phyloP scores from a whole-genome alignment of 148 eudicot species.

The Fagopyrum esculentum region DNA sequence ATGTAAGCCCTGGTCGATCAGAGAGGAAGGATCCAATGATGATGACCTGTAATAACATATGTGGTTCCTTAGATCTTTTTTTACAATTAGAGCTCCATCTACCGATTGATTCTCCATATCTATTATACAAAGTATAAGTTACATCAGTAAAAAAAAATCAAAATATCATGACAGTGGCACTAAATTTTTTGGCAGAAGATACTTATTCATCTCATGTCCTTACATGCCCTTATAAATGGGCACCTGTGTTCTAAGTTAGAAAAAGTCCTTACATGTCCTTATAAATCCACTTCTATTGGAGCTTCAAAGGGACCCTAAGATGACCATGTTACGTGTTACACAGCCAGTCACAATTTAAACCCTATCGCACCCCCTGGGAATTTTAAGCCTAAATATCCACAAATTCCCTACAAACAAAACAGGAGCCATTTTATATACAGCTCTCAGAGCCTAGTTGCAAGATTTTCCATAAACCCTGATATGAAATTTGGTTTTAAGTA shows the following conservation, averaged over 20 bases:
- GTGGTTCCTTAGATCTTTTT: background rate
- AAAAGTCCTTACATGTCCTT: too few species aligned
- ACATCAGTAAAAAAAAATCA: background rate
- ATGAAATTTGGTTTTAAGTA: background rate
- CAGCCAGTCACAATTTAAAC: background rate
- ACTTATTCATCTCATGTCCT: background rate
- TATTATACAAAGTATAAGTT: background rate
- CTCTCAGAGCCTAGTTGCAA: background rate
- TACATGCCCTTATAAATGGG: too few species aligned
- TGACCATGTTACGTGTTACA: background rate
- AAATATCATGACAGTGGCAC: background rate
- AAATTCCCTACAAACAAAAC: background rate
- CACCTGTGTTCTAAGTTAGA: too few species aligned
- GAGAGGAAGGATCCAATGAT: conserved; percentile 83
- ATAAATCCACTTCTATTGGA: too few species aligned
- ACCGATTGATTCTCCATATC: background rate
- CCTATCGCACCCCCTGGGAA: background rate
- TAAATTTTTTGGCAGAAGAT: background rate
- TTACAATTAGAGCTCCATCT: background rate
- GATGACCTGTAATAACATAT: conserved; percentile 53
- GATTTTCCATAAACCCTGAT: background rate
- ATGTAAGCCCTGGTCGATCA: conserved; percentile 44
- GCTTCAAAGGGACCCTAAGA: too few species aligned
- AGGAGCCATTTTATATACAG: background rate
- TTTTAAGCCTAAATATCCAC: background rate